These are phyloP conservation scores for Linum lewisii DNA, from an alignment of 345 rosid genomes.

Conservation along the genomic window DNA sequence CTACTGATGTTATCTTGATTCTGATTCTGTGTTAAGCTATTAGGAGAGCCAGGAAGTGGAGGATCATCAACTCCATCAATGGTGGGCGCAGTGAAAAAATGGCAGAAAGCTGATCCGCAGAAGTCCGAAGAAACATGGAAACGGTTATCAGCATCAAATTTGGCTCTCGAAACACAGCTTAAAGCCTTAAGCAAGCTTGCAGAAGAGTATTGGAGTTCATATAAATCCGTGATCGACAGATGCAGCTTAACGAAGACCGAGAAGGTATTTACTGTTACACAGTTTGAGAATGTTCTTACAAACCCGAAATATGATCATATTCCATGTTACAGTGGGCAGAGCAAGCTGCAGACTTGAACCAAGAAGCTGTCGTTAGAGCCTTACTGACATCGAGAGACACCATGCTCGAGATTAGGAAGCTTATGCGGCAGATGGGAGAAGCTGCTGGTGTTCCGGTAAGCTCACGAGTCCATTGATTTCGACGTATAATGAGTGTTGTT, in stretches of 20 bases:
- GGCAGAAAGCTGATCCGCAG: slow-evolving; percentile 85
- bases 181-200: slow-evolving; percentile 59
- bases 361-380: slow-evolving; percentile 47
- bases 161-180: slow-evolving; percentile 59
- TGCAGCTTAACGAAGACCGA: slow-evolving; percentile 60
- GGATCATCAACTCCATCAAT: slow-evolving; percentile 97
- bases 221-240: slow-evolving; percentile 42
- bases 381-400: slow-evolving; percentile 63
- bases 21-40: slow-evolving; percentile 37
- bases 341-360: slow-evolving; percentile 43
- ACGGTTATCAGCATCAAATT: slow-evolving; percentile 67
- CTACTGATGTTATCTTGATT: too few species aligned
- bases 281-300: neutral
- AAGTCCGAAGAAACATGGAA: slow-evolving; percentile 71
- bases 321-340: slow-evolving; percentile 64
- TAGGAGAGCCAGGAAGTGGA: slow-evolving; percentile 95
- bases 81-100: slow-evolving; percentile 95
- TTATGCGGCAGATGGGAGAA: slow-evolving; percentile 79
- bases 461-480: neutral
- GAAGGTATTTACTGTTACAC: slow-evolving; percentile 37
- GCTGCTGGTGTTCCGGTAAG: slow-evolving; percentile 79
- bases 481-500: too few species aligned
- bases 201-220: slow-evolving; percentile 57
- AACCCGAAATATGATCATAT: neutral
- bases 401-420: slow-evolving; percentile 64